phyloP scores from a whole-genome alignment of 2,329 filamentous ascomycete species.

The Hymenoscyphus occultus region DNA sequence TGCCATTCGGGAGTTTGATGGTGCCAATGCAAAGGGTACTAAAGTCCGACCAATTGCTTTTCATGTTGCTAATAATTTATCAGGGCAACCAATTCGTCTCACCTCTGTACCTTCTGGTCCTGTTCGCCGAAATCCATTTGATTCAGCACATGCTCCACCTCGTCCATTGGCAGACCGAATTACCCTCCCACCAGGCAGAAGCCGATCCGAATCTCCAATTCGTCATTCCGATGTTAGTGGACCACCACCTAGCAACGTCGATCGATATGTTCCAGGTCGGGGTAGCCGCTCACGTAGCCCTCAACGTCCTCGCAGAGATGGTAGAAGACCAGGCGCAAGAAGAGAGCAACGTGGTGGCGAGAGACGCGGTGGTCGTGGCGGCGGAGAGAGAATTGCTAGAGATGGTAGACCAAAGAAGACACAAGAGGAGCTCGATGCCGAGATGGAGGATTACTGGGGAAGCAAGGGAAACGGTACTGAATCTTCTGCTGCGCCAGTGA shows the following conservation, averaged over 20 bases:
- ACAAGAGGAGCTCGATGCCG: constrained; percentile 87
- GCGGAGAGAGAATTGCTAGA: constrained; percentile 43
- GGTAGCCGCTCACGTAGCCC: constrained; percentile 58
- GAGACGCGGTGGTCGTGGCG: constrained; percentile 38
- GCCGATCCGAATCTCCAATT: constrained; percentile 59
- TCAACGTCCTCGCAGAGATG: constrained; percentile 50
- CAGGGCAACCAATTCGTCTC: constrained; percentile 77
- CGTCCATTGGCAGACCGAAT: constrained; percentile 60
- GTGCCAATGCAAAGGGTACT: constrained; percentile 80
- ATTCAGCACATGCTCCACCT: constrained; percentile 52
- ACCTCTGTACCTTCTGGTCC: constrained; percentile 57
- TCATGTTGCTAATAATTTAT: constrained; percentile 17
- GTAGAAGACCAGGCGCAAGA: constrained; percentile 49
- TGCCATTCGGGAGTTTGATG: constrained; percentile 79
- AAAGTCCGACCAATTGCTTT: background rate
- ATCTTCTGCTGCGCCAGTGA: constrained; percentile 32
- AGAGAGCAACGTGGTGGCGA: constrained; percentile 40
- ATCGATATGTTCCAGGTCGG: constrained; percentile 37
- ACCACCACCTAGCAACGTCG: constrained; percentile 35
- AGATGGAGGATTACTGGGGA: constrained; percentile 93
- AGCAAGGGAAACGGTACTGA: constrained; percentile 39
- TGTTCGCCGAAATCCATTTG: constrained; percentile 53
- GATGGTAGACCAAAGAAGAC: constrained; percentile 71
- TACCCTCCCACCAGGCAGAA: constrained; percentile 48
- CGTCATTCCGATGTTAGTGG: constrained; percentile 37